phyloP scores from a whole-genome alignment of 2,329 filamentous ascomycete species.

The Penicillium sp. region DNA sequence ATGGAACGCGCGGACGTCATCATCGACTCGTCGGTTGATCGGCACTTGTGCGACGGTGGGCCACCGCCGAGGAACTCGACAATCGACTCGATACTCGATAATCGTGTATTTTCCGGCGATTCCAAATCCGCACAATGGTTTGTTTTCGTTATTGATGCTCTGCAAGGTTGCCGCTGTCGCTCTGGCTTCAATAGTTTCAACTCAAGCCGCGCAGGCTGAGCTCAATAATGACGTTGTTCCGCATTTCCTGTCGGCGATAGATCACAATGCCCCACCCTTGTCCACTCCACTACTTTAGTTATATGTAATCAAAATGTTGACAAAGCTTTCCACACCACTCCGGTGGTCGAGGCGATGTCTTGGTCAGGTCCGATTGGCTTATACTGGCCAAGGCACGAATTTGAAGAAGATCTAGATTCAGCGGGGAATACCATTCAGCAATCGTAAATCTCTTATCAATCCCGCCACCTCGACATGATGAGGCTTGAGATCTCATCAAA shows the following conservation, averaged over 20 bases:
- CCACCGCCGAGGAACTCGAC: no score
- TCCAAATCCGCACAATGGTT: neutral
- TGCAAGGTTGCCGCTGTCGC: neutral
- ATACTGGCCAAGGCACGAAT: neutral
- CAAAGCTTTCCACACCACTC: neutral
- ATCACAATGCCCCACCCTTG: constrained; percentile 16
- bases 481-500: neutral
- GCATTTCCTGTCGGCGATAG: constrained; percentile 12
- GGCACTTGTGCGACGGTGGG: neutral
- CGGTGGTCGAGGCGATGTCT: neutral
- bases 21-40: constrained; percentile 17
- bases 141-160: neutral
- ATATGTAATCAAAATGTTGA: no score
- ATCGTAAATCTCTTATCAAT: neutral
- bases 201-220: neutral
- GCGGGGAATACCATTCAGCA: neutral
- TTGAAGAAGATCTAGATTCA: neutral
- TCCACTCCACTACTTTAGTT: no score
- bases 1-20: constrained; percentile 23
- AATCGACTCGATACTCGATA: no score
- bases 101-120: neutral
- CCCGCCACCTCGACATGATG: neutral
- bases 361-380: neutral
- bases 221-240: neutral
- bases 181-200: neutral